A percentile compares a stretch with the other conserved stretches of the same genome.
These are phyloP conservation scores for Monilinia polystroma DNA, from an alignment of 2,329 filamentous ascomycete species.

Conservation along the genomic window DNA sequence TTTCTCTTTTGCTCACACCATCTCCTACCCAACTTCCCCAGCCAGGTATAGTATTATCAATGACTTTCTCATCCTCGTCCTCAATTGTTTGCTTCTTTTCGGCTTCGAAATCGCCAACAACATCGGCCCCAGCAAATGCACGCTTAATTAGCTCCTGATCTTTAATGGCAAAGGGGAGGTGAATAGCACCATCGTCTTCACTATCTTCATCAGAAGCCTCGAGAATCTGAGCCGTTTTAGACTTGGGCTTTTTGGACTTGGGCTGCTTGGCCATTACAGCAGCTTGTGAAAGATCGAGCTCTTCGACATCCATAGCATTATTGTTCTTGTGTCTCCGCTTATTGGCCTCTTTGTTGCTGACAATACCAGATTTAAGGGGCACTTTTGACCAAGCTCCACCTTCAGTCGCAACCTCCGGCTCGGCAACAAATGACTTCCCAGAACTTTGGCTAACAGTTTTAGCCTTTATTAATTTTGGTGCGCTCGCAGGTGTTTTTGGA, in stretches of 20 bases:
- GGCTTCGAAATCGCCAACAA: slow-evolving; percentile 72
- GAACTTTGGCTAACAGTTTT: slow-evolving; percentile 23
- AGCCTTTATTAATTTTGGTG: slow-evolving; percentile 23
- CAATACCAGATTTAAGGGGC: slow-evolving; percentile 27
- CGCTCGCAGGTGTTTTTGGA: slow-evolving; percentile 4
- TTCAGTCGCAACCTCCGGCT: slow-evolving; percentile 27
- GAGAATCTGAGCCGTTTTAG: slow-evolving; percentile 32
- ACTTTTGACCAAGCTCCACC: slow-evolving; percentile 42
- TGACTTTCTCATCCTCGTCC: slow-evolving; percentile 78
- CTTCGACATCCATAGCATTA: slow-evolving; percentile 38
- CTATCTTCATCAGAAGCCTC: slow-evolving; percentile 39
- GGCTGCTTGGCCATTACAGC: slow-evolving; percentile 37
- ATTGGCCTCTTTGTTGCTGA: slow-evolving; percentile 37
- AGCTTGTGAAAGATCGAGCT: slow-evolving; percentile 39
- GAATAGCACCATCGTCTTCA: slow-evolving; percentile 50
- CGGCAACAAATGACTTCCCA: slow-evolving; percentile 2
- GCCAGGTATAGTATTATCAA: slow-evolving; percentile 84
- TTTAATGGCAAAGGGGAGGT: slow-evolving; percentile 57
- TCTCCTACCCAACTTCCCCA: slow-evolving; percentile 93
- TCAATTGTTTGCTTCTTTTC: slow-evolving; percentile 73
- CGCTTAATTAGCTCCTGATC: slow-evolving; percentile 70
- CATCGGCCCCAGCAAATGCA: slow-evolving; percentile 86
- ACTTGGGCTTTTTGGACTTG: slow-evolving; percentile 32
- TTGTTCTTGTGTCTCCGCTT: slow-evolving; percentile 39
- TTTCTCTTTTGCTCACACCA: slow-evolving; percentile 70